Conservation (phyloP, 306 rosid genomes). For the Vicia faba region DNA sequence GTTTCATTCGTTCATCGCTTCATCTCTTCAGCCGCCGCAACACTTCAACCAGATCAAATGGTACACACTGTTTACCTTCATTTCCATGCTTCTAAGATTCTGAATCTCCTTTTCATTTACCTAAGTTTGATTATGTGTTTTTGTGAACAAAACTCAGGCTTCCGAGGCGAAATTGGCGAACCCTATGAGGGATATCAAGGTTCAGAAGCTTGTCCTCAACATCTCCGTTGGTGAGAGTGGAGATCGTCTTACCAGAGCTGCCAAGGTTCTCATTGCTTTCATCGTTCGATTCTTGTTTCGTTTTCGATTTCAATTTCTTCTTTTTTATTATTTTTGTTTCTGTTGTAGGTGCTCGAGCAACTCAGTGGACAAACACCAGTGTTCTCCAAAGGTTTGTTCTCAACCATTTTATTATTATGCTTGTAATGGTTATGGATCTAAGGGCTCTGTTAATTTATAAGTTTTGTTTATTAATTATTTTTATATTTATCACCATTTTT, state of each 20-base stretch:
- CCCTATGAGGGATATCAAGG: conserved; percentile 82
- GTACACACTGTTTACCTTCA: no score
- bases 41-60: no score
- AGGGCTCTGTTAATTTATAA: not conserved
- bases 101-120: no score
- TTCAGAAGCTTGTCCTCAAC: conserved; percentile 80
- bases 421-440: not conserved
- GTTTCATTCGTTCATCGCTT: no score
- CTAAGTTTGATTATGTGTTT: no score
- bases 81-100: no score
- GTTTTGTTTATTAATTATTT: not conserved
- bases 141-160: conserved; percentile 37
- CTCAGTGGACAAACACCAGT: conserved; percentile 80
- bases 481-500: no score
- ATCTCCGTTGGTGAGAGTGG: conserved; percentile 86
- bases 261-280: conserved; percentile 49
- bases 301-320: not conserved
- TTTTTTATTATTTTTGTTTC: not conserved
- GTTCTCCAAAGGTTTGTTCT: conserved; percentile 55
- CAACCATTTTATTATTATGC: conserved; percentile 29
- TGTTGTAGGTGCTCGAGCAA: conserved; percentile 68
- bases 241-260: conserved; percentile 82
- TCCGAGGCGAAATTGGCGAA: conserved; percentile 74
- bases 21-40: no score
- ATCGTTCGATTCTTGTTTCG: not conserved